Conservation (phyloP, 2,329 filamentous ascomycete genomes). For the Phialemonium atrogriseum region DNA sequence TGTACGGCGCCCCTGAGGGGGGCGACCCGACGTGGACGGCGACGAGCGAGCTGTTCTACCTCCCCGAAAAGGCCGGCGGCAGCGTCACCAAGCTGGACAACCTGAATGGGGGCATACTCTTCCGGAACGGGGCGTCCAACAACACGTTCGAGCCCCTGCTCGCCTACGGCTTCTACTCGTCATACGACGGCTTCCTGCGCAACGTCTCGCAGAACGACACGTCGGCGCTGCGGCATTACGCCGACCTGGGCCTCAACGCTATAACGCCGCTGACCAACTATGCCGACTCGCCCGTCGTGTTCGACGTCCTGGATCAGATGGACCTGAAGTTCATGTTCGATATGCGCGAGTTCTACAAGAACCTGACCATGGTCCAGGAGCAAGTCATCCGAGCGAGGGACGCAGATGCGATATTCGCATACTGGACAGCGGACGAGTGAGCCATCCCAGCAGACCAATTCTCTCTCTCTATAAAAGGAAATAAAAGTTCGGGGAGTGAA, state of each 20-base stretch:
- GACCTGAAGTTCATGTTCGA: slow-evolving; percentile 36
- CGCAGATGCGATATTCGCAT: slow-evolving; percentile 31
- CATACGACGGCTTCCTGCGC: slow-evolving; percentile 34
- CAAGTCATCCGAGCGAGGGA: slow-evolving; percentile 31
- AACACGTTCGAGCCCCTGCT: slow-evolving; percentile 30
- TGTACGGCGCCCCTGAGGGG: slow-evolving; percentile 23
- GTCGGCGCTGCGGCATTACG: slow-evolving; percentile 24
- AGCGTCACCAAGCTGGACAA: slow-evolving; percentile 38
- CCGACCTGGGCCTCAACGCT: slow-evolving; percentile 31
- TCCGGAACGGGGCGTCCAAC: slow-evolving; percentile 25
- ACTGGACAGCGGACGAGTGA: slow-evolving; percentile 38
- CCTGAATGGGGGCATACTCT: slow-evolving; percentile 32
- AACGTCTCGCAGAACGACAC: slow-evolving; percentile 21
- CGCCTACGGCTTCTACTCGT: slow-evolving; percentile 35
- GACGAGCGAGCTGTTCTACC: slow-evolving; percentile 28
- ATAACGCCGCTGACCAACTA: slow-evolving; percentile 34
- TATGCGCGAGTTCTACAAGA: slow-evolving; percentile 34
- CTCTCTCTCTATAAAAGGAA: too few species aligned
- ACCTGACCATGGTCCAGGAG: slow-evolving; percentile 28
- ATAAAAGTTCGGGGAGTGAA: too few species aligned
- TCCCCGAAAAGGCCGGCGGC: slow-evolving; percentile 32
- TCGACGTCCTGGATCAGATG: slow-evolving; percentile 29
- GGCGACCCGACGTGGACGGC: slow-evolving; percentile 26
- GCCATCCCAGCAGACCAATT: slow-evolving; percentile 7
- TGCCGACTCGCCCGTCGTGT: slow-evolving; percentile 25